Evolutionary conservation across 129 eudicot species (phyloP), one percentile per base, ranked within the genome.

Genomic region (Lonicera japonica): DNA sequence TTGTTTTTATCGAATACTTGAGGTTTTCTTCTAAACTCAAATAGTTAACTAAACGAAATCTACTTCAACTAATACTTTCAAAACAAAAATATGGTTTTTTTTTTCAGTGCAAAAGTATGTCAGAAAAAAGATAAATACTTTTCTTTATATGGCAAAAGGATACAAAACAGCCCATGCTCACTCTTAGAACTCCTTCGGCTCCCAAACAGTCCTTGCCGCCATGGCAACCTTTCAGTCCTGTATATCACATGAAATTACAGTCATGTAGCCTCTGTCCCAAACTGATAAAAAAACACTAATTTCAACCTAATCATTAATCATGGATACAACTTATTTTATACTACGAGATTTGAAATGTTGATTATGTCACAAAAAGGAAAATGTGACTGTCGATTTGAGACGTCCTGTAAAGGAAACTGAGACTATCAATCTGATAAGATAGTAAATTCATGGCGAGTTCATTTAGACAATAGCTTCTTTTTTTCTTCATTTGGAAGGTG

Each of bases 151-250:
- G n/a, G n/a, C 4, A 20, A 60, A 59, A 81, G 94, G 96, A 88
- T 88, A 88, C 94, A 22, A 79, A 88, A 68, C 96, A 88, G 64
- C 96, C 96, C 70, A 88, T 65, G 94, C 94, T 84, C 68, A 88
- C 89, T 60, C 96, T 69, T 58, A 88, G 61, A 47, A 84, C 94
- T 55, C 96, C 96, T 72, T 84, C 84, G 0, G 94, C 75, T 23
- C 96, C 96, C 68, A 82, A 74, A 69, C 96, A 88, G 21, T 81
- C 81, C 48, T 63, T 60, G 56, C 84, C 89, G 20, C 84, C 89
- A 47, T 79, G 63, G 58, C 96, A 84, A 59, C 71, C 89, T 68
- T 81, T 69, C 2, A 88, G 66, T 74, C 72, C 96, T 84, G 75
- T 67, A 71, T n/a, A 60, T 52, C 58, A 52, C 64, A 76, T 38